phyloP scores from a whole-genome alignment of 306 rosid genomes.

The Gastrolobium villosum region DNA sequence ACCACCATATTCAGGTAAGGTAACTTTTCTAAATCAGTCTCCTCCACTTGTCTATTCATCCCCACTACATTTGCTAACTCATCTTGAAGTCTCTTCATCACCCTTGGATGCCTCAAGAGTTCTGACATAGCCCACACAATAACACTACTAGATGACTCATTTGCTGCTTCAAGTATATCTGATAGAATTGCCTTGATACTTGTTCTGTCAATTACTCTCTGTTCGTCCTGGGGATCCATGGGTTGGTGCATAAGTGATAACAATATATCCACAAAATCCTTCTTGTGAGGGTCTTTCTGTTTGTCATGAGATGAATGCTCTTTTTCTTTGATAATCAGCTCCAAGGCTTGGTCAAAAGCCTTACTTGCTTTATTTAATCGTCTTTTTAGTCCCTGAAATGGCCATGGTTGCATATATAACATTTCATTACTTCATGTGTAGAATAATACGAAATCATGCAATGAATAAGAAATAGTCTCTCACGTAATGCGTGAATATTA shows the following conservation, averaged over 20 bases:
- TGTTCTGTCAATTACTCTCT: constrained; percentile 10
- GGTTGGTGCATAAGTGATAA: constrained; percentile 41
- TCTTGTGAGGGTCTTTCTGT: neutral
- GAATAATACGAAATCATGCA: no score
- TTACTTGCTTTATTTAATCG: neutral
- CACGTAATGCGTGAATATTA: no score
- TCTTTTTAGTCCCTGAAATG: constrained; percentile 15
- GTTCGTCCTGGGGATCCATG: constrained; percentile 17
- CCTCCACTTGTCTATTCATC: constrained; percentile 42
- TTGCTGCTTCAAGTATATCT: constrained; percentile 44
- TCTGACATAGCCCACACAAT: constrained; percentile 52
- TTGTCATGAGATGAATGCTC: neutral
- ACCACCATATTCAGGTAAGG: constrained; percentile 49
- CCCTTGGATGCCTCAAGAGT: constrained; percentile 48
- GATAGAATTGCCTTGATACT: constrained; percentile 43
- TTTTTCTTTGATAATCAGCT: constrained; percentile 31
- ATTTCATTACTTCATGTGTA: no score
- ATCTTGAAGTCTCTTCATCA: constrained; percentile 49
- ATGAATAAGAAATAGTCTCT: no score
- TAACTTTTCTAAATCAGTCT: constrained; percentile 36
- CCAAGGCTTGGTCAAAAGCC: neutral
- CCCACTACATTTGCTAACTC: constrained; percentile 48
- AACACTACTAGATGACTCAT: neutral
- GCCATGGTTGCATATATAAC: no score
- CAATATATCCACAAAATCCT: constrained; percentile 31